These are phyloP conservation scores for Alternaria hordeiaustralica DNA, from an alignment of 2,329 filamentous ascomycete species.

Conservation along the genomic window DNA sequence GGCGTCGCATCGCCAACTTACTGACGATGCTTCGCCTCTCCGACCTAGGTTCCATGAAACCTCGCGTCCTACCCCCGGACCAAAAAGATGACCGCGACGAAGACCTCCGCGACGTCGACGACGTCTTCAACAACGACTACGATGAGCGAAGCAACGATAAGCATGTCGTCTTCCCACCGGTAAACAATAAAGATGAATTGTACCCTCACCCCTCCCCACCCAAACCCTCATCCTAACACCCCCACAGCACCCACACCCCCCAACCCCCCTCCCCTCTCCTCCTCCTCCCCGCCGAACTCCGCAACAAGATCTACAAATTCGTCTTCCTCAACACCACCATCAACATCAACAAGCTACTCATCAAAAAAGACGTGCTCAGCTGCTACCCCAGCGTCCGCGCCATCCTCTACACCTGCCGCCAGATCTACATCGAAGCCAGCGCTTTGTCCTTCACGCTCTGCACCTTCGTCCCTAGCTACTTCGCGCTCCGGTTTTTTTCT, in stretches of 20 bases:
- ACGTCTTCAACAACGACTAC: background rate
- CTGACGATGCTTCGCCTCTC: background rate
- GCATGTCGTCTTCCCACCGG: too few species aligned
- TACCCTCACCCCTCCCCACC: too few species aligned
- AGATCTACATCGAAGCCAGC: background rate
- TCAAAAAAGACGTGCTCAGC: background rate
- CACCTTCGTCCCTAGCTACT: background rate
- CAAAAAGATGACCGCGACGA: background rate
- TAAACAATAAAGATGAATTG: too few species aligned
- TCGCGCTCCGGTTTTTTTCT: rapidly evolving
- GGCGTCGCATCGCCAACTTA: rapidly evolving
- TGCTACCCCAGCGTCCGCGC: background rate
- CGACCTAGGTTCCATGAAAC: background rate
- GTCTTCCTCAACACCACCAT: background rate
- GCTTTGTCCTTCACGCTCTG: background rate
- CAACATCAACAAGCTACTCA: background rate
- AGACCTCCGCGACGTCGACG: background rate
- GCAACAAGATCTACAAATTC: background rate
- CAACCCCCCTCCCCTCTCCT: background rate
- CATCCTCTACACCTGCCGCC: background rate
- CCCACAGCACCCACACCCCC: background rate
- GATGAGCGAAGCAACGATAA: background rate
- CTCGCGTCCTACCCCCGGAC: background rate
- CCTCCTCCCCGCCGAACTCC: slow-evolving; percentile 2
- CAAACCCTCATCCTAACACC: background rate